A percentile compares a stretch with the other conserved stretches of the same genome.
phyloP scores from a whole-genome alignment of 805 yeast genomes.

The Ogataea degrootiae region DNA sequence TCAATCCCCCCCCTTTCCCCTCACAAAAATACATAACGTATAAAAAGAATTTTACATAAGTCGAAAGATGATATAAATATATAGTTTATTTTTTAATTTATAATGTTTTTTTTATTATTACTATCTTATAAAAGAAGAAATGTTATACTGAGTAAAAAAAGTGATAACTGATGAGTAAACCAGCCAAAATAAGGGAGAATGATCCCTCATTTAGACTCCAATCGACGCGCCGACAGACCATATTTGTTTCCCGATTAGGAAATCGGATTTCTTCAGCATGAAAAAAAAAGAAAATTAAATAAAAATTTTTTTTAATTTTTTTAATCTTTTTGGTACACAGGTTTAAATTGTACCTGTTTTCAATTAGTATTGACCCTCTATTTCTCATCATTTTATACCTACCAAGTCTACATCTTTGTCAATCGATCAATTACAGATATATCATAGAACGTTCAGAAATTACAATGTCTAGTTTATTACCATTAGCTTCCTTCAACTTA shows the following conservation, averaged over 20 bases:
- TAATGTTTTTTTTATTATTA: not conserved
- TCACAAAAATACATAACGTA: too few relatives aligned
- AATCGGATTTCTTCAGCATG: not conserved
- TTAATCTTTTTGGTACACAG: not conserved
- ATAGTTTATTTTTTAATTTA: not conserved
- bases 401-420: not conserved
- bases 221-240: not conserved
- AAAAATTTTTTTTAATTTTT: constrained; percentile 1
- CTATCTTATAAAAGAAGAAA: too few relatives aligned
- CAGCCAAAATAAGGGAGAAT: too few relatives aligned
- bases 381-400: not conserved
- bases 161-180: too few relatives aligned
- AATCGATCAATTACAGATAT: not conserved
- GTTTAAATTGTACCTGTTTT: too few relatives aligned
- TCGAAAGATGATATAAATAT: not conserved
- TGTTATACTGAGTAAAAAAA: too few relatives aligned
- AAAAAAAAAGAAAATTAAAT: not conserved
- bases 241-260: too few relatives aligned
- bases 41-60: too few relatives aligned
- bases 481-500: constrained; percentile 82
- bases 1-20: too few relatives aligned
- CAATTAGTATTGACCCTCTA: not conserved
- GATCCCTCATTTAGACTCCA: not conserved
- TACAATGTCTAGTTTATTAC: constrained; percentile 66
- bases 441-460: not conserved